Conservation (phyloP, 83 land plant species). For the Picea engelmannii region DNA sequence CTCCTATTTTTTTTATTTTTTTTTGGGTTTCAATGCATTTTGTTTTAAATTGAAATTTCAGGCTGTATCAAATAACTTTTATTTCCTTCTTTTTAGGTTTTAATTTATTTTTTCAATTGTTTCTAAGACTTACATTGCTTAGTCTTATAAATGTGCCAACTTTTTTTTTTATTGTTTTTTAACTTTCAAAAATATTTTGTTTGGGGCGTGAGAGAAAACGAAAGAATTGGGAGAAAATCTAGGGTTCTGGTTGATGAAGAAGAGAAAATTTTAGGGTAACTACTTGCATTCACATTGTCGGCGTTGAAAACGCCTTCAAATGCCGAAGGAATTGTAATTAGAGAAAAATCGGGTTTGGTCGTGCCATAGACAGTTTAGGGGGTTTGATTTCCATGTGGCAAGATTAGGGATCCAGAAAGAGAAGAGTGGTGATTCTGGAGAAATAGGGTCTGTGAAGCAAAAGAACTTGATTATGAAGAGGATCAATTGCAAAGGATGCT, state of each 20-base stretch:
- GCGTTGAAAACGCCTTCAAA: constrained; percentile 3
- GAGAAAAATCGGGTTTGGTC: not conserved
- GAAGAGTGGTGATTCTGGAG: not conserved
- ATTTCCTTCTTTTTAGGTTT: too few species aligned
- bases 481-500: not conserved
- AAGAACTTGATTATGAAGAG: not conserved
- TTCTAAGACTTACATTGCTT: too few species aligned
- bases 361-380: not conserved
- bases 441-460: not conserved
- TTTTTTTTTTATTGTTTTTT: too few species aligned
- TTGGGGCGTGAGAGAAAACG: not conserved
- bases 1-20: too few species aligned
- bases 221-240: too few species aligned
- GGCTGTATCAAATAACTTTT: too few species aligned
- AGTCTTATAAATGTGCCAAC: too few species aligned
- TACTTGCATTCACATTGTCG: not conserved
- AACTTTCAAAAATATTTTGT: too few species aligned
- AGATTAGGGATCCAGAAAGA: not conserved
- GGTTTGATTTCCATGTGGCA: not conserved
- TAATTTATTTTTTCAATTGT: too few species aligned
- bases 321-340: not conserved
- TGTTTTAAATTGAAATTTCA: too few species aligned
- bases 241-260: too few species aligned
- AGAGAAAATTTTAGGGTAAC: not conserved
- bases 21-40: too few species aligned